phyloP scores from a whole-genome alignment of 441 rosid genomes.

The Theobroma grandiflorum region DNA sequence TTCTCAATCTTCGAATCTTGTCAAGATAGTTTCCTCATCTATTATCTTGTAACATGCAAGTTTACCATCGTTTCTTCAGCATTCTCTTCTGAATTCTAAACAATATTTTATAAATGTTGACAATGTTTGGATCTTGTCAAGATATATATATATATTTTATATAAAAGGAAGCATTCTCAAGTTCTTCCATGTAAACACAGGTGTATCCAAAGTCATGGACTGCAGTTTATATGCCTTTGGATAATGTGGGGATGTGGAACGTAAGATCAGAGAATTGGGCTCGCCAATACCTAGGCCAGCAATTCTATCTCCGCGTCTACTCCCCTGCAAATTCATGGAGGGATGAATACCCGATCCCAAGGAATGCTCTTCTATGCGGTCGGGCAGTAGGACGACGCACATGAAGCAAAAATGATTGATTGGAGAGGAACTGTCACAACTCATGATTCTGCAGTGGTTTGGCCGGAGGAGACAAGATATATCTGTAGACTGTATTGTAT shows the following conservation, averaged over 20 bases:
- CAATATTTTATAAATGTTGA: too few relatives aligned
- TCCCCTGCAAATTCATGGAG: conserved; percentile 62
- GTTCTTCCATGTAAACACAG: conserved; percentile 29
- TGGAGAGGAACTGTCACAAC: background rate
- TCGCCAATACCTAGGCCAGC: conserved; percentile 81
- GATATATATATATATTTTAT: too few relatives aligned
- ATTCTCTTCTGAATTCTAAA: too few relatives aligned
- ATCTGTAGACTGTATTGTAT: background rate
- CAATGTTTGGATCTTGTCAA: too few relatives aligned
- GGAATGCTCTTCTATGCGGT: conserved; percentile 58
- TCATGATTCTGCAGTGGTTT: background rate
- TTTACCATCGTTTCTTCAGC: too few relatives aligned
- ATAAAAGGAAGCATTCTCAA: background rate
- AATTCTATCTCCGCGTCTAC: conserved; percentile 73
- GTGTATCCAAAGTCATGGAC: conserved; percentile 76
- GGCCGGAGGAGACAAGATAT: background rate
- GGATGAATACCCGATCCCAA: conserved; percentile 77
- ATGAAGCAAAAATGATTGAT: background rate
- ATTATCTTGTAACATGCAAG: too few relatives aligned
- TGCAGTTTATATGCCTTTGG: conserved; percentile 71
- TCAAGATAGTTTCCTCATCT: too few relatives aligned
- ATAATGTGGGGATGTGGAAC: conserved; percentile 94
- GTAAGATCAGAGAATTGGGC: conserved; percentile 80
- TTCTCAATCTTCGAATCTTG: too few relatives aligned
- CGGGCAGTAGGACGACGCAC: conserved; percentile 48